Percentiles rank a stretch among this genome's conserved stretches.
Evolutionary conservation across 805 yeast species (phyloP).

Genomic region (Danielia reshetovae): DNA sequence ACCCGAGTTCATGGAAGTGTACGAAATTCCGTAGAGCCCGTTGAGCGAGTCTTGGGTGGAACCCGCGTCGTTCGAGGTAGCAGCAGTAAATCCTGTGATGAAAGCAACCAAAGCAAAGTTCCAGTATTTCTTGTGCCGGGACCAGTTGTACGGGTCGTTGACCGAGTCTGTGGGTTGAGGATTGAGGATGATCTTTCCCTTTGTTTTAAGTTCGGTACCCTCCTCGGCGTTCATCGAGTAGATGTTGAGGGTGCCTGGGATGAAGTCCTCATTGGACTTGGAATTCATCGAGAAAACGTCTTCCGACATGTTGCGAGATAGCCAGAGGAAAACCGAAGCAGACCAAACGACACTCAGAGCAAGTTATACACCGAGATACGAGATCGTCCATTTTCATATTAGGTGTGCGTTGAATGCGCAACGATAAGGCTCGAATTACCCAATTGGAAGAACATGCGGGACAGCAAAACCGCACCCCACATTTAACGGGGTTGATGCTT

Average conservation of each 20-base stretch:
- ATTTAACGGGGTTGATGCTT: no score
- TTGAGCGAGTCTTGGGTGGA: conserved; percentile 65
- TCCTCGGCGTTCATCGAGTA: conserved; percentile 12
- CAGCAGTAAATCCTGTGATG: conserved; percentile 66
- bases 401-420: no score
- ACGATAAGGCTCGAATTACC: no score
- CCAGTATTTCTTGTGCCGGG: conserved; percentile 26
- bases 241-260: conserved; percentile 18
- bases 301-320: conserved; percentile 3
- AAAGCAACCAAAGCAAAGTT: conserved; percentile 44
- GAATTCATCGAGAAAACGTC: conserved; percentile 11
- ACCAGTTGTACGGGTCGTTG: conserved; percentile 49
- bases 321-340: no score
- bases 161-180: conserved; percentile 50
- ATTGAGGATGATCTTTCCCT: conserved; percentile 33
- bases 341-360: no score
- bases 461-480: no score
- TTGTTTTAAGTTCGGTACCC: conserved; percentile 12
- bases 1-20: conserved; percentile 70
- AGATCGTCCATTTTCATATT: no score
- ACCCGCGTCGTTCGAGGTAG: conserved; percentile 72
- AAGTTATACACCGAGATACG: no score
- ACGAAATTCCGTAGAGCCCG: conserved; percentile 58
- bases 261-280: conserved; percentile 13
- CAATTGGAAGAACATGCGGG: no score